Conservation (phyloP, 306 rosid species). For the Benincasa hispida region DNA sequence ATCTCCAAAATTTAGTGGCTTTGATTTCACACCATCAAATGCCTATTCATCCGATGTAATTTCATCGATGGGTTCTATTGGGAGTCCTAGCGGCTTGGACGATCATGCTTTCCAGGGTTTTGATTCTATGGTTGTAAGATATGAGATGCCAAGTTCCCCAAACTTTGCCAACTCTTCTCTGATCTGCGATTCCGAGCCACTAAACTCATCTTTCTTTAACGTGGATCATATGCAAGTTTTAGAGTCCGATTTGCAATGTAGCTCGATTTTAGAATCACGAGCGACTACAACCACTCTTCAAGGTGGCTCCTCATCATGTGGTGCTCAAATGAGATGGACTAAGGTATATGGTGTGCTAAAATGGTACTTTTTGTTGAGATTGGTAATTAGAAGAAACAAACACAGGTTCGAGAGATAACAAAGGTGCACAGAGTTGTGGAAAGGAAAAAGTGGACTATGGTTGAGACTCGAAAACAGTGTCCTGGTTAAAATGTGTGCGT, state of each 20-base stretch:
- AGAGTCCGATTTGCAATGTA: slow-evolving; percentile 30
- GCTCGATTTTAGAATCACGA: slow-evolving; percentile 25
- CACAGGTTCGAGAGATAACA: slow-evolving; percentile 13
- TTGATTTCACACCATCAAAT: slow-evolving; percentile 43
- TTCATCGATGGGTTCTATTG: slow-evolving; percentile 62
- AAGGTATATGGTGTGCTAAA: slow-evolving; percentile 60
- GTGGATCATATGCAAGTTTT: slow-evolving; percentile 62
- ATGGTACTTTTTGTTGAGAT: slow-evolving; percentile 56
- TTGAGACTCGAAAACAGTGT: background rate
- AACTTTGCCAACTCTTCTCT: slow-evolving; percentile 44
- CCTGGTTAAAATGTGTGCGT: background rate
- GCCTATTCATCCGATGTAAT: slow-evolving; percentile 69
- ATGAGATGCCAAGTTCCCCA: slow-evolving; percentile 43
- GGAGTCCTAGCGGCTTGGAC: slow-evolving; percentile 46
- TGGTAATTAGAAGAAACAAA: slow-evolving; percentile 12
- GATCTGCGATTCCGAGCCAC: slow-evolving; percentile 49
- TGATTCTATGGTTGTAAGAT: slow-evolving; percentile 45
- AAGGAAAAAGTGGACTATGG: background rate
- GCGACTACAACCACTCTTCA: slow-evolving; percentile 29
- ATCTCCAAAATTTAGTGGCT: slow-evolving; percentile 40
- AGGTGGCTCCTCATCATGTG: slow-evolving; percentile 32
- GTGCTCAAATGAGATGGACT: slow-evolving; percentile 77
- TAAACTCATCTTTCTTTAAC: slow-evolving; percentile 43
- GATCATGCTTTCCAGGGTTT: slow-evolving; percentile 49
- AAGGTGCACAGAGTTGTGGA: slow-evolving; percentile 12